Conservation (phyloP, 805 yeast species). For the Nakazawaea peltata region DNA sequence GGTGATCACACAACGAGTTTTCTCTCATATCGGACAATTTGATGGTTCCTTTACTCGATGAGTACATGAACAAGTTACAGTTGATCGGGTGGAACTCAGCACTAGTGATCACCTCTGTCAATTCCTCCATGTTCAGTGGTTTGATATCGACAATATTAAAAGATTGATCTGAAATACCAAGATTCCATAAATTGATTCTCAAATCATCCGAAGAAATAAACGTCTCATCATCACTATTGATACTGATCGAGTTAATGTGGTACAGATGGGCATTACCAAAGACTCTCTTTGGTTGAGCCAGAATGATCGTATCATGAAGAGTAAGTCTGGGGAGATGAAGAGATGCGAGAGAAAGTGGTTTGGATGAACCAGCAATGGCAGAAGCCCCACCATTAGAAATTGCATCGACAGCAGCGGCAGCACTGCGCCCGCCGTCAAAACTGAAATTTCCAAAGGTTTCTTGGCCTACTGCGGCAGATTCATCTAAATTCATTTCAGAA, state of each 20-base stretch:
- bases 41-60: conserved; percentile 91
- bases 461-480: background rate
- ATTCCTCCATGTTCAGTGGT: conserved; percentile 97
- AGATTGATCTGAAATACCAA: conserved; percentile 88
- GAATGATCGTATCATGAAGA: conserved; percentile 90
- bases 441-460: conserved; percentile 4
- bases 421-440: background rate
- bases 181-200: conserved; percentile 92
- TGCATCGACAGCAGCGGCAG: background rate
- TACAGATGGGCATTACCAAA: conserved; percentile 97
- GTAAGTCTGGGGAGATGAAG: conserved; percentile 82
- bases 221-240: conserved; percentile 94
- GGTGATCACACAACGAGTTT: conserved; percentile 88
- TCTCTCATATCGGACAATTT: conserved; percentile 95
- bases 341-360: conserved; percentile 27
- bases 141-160: conserved; percentile 97
- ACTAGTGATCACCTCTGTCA: conserved; percentile 94
- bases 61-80: conserved; percentile 92
- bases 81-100: conserved; percentile 93
- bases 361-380: too few relatives aligned
- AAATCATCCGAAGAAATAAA: conserved; percentile 89
- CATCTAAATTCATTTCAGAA: conserved; percentile 74
- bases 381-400: background rate
- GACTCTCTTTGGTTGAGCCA: conserved; percentile 87
- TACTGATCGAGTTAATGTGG: conserved; percentile 92